phyloP scores from a whole-genome alignment of 2,329 filamentous ascomycete species.

The Massarina eburnea region DNA sequence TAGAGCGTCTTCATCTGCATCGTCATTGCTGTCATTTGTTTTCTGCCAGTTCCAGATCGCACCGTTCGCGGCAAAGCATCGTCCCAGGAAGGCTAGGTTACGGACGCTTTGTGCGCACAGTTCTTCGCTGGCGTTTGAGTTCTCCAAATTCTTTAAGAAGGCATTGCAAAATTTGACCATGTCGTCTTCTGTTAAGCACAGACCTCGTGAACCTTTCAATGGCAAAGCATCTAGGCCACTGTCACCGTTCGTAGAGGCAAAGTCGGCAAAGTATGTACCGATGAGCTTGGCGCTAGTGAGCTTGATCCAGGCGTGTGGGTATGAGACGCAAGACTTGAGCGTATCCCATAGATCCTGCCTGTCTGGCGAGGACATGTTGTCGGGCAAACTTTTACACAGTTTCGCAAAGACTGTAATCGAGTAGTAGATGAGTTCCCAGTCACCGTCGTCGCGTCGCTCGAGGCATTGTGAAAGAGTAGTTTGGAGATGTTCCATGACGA shows the following conservation, averaged over 20 bases:
- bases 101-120: conserved; percentile 78
- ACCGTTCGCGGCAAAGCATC: conserved; percentile 62
- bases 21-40: conserved; percentile 46
- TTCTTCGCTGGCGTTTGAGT: conserved; percentile 66
- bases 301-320: conserved; percentile 74
- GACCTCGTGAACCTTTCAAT: conserved; percentile 69
- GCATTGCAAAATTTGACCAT: conserved; percentile 62
- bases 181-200: conserved; percentile 65
- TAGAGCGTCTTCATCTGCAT: conserved; percentile 47
- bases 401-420: conserved; percentile 70
- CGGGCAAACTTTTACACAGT: conserved; percentile 67
- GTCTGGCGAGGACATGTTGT: conserved; percentile 61
- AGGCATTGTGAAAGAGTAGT: conserved; percentile 56
- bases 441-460: conserved; percentile 54
- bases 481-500: conserved; percentile 55
- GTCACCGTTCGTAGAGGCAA: conserved; percentile 65
- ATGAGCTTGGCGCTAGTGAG: conserved; percentile 73
- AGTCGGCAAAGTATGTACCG: conserved; percentile 76
- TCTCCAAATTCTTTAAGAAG: conserved; percentile 62
- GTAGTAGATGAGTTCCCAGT: conserved; percentile 75
- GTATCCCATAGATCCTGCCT: conserved; percentile 70
- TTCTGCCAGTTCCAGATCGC: conserved; percentile 49
- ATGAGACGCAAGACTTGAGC: conserved; percentile 69
- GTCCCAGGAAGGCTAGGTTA: conserved; percentile 80
- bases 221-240: conserved; percentile 58